Evolutionary conservation across 331 rosid species (phyloP).

Genomic region (Quercus tomentella): DNA sequence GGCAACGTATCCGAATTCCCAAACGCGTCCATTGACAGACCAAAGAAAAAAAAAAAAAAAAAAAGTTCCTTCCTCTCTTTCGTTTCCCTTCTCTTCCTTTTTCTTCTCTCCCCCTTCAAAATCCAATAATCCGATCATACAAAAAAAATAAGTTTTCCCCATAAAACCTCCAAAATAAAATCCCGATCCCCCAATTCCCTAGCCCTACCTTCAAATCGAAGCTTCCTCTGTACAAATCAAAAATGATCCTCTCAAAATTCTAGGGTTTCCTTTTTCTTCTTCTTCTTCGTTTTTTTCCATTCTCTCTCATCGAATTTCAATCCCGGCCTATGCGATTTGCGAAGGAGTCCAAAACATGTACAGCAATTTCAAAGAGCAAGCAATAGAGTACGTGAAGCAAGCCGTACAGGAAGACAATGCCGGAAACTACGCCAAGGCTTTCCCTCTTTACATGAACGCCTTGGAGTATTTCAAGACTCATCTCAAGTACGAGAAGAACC

Average conservation of each 20-base stretch:
- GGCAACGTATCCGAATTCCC: slow-evolving; percentile 5
- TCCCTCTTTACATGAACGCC: slow-evolving; percentile 93
- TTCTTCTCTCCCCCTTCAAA: not conserved
- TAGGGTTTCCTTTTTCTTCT: slow-evolving; percentile 40
- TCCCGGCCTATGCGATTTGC: slow-evolving; percentile 16
- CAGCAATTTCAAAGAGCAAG: slow-evolving; percentile 99
- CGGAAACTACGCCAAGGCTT: slow-evolving; percentile 95
- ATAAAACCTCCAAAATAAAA: not conserved
- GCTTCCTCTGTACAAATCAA: not conserved
- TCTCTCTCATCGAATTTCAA: not conserved
- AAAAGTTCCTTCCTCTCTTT: not conserved
- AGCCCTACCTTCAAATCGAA: not conserved
- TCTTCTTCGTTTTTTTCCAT: not conserved
- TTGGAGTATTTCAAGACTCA: slow-evolving; percentile 94
- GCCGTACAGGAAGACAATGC: slow-evolving; percentile 93
- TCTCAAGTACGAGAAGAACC: slow-evolving; percentile 94
- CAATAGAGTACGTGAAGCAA: slow-evolving; percentile 95
- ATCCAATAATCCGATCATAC: slow-evolving; percentile 1
- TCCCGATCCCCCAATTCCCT: not conserved
- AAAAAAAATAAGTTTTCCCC: not conserved
- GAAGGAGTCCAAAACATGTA: slow-evolving; percentile 52
- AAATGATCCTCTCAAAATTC: slow-evolving; percentile 22
- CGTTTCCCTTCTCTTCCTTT: not conserved
- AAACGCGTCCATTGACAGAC: slow-evolving; percentile 19
- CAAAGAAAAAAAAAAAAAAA: not conserved